Conservation (phyloP, 108 stramenopile species). For the Cyclostephanos invisitatus region DNA sequence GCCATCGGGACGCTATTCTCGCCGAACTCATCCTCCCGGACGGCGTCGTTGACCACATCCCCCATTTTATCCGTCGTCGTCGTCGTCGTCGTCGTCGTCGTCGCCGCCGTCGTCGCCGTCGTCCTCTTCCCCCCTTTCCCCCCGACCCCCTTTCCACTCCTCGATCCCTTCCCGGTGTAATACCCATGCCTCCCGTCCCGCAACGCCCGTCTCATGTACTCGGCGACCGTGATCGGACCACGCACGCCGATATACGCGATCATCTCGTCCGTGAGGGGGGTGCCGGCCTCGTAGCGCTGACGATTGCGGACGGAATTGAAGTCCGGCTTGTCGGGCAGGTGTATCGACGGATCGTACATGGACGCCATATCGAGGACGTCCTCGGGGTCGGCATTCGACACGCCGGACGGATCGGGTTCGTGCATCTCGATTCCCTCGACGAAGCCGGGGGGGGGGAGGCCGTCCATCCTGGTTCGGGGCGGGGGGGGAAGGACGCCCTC, state of each 20-base stretch:
- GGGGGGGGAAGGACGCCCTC: constrained; percentile 35
- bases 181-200: constrained; percentile 79
- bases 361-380: constrained; percentile 42
- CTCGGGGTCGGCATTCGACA: constrained; percentile 41
- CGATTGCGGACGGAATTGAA: constrained; percentile 27
- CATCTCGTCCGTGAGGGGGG: constrained; percentile 71
- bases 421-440: background rate
- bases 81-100: constrained; percentile 5
- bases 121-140: background rate
- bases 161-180: constrained; percentile 61
- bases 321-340: constrained; percentile 49
- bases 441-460: background rate
- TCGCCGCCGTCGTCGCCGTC: constrained; percentile 1
- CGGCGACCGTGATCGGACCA: constrained; percentile 79
- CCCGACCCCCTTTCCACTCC: constrained; percentile 31
- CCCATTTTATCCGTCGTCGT: background rate
- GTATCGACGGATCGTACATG: constrained; percentile 51
- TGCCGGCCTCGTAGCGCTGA: constrained; percentile 67
- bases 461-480: background rate
- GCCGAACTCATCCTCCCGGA: background rate
- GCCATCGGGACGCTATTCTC: background rate
- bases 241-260: constrained; percentile 73
- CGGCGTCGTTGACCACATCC: background rate
- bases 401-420: constrained; percentile 41
- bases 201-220: constrained; percentile 76